Evolutionary conservation across 140 eudicot species (phyloP).

Genomic region (Anethum foeniculum): DNA sequence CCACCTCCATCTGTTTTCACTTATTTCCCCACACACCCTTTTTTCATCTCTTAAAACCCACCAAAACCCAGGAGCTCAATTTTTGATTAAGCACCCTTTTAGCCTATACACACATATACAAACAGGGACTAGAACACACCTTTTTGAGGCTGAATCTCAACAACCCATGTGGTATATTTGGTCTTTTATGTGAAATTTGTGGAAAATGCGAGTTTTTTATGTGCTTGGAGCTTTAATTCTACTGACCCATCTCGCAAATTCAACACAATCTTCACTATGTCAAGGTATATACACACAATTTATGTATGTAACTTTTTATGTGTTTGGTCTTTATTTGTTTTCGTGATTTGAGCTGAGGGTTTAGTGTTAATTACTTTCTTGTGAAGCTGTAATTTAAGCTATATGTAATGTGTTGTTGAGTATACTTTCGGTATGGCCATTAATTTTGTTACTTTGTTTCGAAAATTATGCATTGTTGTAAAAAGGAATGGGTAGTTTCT

Average conservation of each 20-base stretch:
- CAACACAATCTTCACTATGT: slow-evolving; percentile 30
- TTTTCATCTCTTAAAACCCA: background rate
- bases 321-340: background rate
- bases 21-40: too few species aligned
- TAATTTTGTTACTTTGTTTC: background rate
- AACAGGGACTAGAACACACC: background rate
- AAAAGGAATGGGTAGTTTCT: too few species aligned
- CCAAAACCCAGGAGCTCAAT: background rate
- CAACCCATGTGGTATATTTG: slow-evolving; percentile 4
- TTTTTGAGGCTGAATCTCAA: background rate
- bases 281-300: slow-evolving; percentile 23
- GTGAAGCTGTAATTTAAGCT: background rate
- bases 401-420: background rate
- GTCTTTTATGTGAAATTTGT: background rate
- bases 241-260: background rate
- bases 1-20: background rate
- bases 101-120: background rate
- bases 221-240: background rate
- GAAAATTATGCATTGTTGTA: background rate
- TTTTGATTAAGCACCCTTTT: background rate
- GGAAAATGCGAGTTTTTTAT: slow-evolving; percentile 19
- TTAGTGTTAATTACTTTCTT: background rate
- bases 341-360: background rate
- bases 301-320: background rate
- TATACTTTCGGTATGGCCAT: background rate